Evolutionary conservation across 2,329 filamentous ascomycete species (phyloP), one percentile per base, ranked within the genome.

Genomic region (Scortechinia acanthostroma): DNA sequence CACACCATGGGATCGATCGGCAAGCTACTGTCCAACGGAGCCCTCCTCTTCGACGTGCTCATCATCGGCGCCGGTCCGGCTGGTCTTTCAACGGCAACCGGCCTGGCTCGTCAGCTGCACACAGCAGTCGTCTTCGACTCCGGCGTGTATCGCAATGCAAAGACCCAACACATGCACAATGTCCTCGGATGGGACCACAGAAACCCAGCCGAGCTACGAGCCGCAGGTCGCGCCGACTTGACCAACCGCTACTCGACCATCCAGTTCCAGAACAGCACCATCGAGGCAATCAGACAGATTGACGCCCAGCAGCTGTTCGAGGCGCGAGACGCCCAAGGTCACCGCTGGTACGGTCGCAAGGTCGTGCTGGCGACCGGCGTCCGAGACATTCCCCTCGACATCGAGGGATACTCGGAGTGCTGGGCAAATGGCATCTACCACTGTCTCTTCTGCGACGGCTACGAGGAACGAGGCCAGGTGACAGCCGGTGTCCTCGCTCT

Each of bases 21-120:
- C n/a, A n/a, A n/a, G n/a, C n/a, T n/a, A n/a, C n/a, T n/a, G n/a
- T n/a, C n/a, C n/a, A n/a, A n/a, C n/a, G n/a, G n/a, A n/a, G n/a
- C n/a, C n/a, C n/a, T n/a, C 25, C 50, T 64, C 47, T 72, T 69
- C 55, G 73, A 77, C 53, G 70, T 66, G 19, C 66, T 77, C 45
- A 63, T 78, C 47, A 63, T 78, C 28, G 74, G 74, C 35, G 73
- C 69, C 42, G 74, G 74, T 2, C 73, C 74, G 3, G 66, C 70
- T 1, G 74, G 74, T 14, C 63, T 78, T 2, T 65, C 68, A 35
- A 63, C 66, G 6, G 64, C 73, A 22, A 63, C 64, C 21, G 59
- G 61, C 33, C 65, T 78, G 19, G 71, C 69, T 2, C 71, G 75
- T 17, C 71, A 76, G 37, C 61, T 66, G 16, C 64, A 70, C 48